phyloP scores from a whole-genome alignment of 2,329 filamentous ascomycete species.

The Sporothrix phasma region DNA sequence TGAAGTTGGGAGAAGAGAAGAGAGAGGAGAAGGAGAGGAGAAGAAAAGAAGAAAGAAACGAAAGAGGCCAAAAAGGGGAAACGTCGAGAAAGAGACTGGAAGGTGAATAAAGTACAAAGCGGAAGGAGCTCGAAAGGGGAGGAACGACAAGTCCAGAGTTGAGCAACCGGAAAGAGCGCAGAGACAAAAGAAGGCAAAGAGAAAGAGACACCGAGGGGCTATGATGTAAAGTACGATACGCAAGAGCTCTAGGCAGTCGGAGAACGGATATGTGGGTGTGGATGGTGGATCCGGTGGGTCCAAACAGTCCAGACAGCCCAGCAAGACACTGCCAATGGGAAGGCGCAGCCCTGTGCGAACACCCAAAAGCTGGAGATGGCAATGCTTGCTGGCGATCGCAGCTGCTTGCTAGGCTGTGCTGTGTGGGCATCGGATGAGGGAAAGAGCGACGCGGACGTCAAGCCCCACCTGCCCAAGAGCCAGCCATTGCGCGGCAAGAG shows the following conservation, averaged over 20 bases:
- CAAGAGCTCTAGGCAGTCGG: background rate
- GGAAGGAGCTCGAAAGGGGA: background rate
- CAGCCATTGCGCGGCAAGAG: background rate
- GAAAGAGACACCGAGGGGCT: background rate
- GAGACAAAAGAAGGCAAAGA: too few species aligned
- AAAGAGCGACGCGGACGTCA: conserved; percentile 1
- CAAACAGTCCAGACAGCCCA: too few species aligned
- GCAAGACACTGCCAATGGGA: background rate
- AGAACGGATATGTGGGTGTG: background rate
- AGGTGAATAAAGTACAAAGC: background rate
- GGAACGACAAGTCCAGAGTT: background rate
- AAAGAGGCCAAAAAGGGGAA: background rate
- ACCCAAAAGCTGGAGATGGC: background rate
- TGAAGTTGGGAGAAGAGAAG: background rate
- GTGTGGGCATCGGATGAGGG: conserved; percentile 1
- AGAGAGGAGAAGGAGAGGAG: background rate
- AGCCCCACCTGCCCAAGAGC: background rate
- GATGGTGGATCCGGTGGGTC: background rate
- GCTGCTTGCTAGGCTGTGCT: background rate
- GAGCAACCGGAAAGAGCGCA: background rate
- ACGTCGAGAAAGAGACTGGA: background rate
- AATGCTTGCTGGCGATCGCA: conserved; percentile 5
- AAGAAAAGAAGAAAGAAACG: background rate
- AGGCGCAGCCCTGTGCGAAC: background rate
- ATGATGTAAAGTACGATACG: conserved; percentile 8